A percentile compares a stretch with the other conserved stretches of the same genome.
Evolutionary conservation across 306 rosid species (phyloP).

Genomic region (Vachellia pachyceras): DNA sequence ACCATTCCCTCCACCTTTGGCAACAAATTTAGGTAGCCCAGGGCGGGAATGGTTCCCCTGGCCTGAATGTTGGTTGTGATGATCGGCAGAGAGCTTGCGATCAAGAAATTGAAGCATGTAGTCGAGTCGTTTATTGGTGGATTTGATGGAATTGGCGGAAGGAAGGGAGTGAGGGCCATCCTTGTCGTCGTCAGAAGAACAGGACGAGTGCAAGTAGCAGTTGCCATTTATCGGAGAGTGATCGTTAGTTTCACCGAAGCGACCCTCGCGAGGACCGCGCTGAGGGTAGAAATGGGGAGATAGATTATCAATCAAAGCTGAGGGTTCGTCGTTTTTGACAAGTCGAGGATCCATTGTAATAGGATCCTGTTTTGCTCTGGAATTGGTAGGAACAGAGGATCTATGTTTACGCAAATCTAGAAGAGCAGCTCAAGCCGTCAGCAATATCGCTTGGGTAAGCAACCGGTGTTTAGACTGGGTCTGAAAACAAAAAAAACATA

Average conservation of each 20-base stretch:
- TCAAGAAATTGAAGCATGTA: slow-evolving; percentile 91
- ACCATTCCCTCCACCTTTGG: slow-evolving; percentile 74
- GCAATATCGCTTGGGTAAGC: neutral
- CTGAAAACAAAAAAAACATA: too few relatives aligned
- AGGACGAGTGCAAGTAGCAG: slow-evolving; percentile 32
- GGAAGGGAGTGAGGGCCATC: slow-evolving; percentile 47
- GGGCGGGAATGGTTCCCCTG: slow-evolving; percentile 10
- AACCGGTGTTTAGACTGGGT: too few relatives aligned
- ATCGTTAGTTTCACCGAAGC: slow-evolving; percentile 20
- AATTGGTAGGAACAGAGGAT: neutral
- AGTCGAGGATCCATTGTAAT: slow-evolving; percentile 21
- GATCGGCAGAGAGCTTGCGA: slow-evolving; percentile 62
- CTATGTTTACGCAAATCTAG: neutral
- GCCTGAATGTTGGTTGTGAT: slow-evolving; percentile 7
- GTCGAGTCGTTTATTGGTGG: slow-evolving; percentile 82
- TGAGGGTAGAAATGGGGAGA: slow-evolving; percentile 32
- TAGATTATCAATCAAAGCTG: too few relatives aligned
- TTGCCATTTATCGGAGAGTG: slow-evolving; percentile 20
- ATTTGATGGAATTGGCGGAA: slow-evolving; percentile 57
- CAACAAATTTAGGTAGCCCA: slow-evolving; percentile 69
- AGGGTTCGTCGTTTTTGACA: slow-evolving; percentile 11
- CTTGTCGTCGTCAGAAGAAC: slow-evolving; percentile 54
- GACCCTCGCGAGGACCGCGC: slow-evolving; percentile 31
- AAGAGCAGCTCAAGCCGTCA: neutral
- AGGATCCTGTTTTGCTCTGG: neutral